phyloP scores from a whole-genome alignment of 495 filamentous ascomycete genomes.

The Pseudomonodictys pantanalensis region DNA sequence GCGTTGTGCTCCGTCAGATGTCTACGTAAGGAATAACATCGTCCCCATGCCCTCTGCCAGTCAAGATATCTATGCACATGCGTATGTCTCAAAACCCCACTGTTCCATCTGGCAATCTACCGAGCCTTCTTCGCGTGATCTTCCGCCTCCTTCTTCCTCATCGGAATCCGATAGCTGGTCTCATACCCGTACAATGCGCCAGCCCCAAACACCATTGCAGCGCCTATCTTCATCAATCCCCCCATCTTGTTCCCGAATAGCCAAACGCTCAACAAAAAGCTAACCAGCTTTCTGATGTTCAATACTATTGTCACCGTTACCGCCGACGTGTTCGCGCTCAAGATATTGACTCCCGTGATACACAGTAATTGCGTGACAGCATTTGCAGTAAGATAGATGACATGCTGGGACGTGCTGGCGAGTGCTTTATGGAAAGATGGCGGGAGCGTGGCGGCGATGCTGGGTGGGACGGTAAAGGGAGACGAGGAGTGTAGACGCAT shows the following conservation, averaged over 20 bases:
- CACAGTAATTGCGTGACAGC: conserved; percentile 90
- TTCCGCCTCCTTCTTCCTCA: conserved; percentile 13
- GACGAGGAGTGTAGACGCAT: conserved; percentile 46
- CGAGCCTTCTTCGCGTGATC: conserved; percentile 5
- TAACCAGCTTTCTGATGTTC: conserved; percentile 93
- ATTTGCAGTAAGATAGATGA: conserved; percentile 50
- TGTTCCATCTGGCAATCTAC: too few relatives aligned
- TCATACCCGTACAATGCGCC: conserved; percentile 88
- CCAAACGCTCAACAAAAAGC: conserved; percentile 83
- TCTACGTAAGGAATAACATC: too few relatives aligned
- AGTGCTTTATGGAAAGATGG: conserved; percentile 16
- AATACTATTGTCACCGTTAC: conserved; percentile 93
- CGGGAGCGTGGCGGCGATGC: conserved; percentile 13
- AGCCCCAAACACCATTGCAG: conserved; percentile 78
- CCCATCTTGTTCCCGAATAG: conserved; percentile 83
- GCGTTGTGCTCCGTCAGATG: too few relatives aligned
- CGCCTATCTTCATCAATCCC: conserved; percentile 72
- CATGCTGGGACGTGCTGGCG: conserved; percentile 19
- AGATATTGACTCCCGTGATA: conserved; percentile 89
- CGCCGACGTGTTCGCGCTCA: conserved; percentile 80
- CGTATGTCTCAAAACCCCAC: too few relatives aligned
- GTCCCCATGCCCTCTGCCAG: too few relatives aligned
- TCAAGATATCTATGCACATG: too few relatives aligned
- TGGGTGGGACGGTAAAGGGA: conserved; percentile 14
- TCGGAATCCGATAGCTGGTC: conserved; percentile 38